Percentiles rank a stretch among this genome's conserved stretches.
Conservation (phyloP, 2,329 filamentous ascomycete species). For the Arthroderma uncinatum region DNA sequence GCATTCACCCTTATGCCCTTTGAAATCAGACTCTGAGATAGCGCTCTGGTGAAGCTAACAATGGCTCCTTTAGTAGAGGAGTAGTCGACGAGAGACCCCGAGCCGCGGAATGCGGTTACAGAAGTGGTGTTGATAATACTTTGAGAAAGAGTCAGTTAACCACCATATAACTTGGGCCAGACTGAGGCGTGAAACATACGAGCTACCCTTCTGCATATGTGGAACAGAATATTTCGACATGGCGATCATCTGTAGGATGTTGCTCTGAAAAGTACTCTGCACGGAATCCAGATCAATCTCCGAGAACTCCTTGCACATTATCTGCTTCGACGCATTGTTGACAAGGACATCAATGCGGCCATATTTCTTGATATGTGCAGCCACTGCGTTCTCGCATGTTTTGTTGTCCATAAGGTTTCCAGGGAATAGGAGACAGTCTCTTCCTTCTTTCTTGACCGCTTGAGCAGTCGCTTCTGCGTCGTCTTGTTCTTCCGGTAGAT, state of each 20-base stretch:
- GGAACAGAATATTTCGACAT: constrained; percentile 47
- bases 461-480: constrained; percentile 46
- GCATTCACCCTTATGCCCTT: constrained; percentile 48
- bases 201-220: constrained; percentile 43
- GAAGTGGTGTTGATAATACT: constrained; percentile 49
- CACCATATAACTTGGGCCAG: not conserved
- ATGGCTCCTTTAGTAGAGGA: constrained; percentile 49
- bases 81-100: constrained; percentile 43
- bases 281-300: constrained; percentile 46
- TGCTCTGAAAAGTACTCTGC: constrained; percentile 47
- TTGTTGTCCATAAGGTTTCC: constrained; percentile 42
- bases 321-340: constrained; percentile 50
- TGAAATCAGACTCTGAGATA: constrained; percentile 43
- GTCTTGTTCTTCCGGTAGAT: constrained; percentile 45
- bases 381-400: constrained; percentile 42
- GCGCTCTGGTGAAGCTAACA: constrained; percentile 43
- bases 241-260: constrained; percentile 50
- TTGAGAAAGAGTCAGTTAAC: not conserved
- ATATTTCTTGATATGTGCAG: constrained; percentile 43
- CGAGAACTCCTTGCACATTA: constrained; percentile 42
- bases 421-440: constrained; percentile 38
- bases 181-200: constrained; percentile 24
- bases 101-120: constrained; percentile 45
- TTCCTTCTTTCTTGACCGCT: constrained; percentile 42
- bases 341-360: constrained; percentile 42